Evolutionary conservation across 768 basidiomycete species (phyloP).

Genomic region (Lactifluus volemus): DNA sequence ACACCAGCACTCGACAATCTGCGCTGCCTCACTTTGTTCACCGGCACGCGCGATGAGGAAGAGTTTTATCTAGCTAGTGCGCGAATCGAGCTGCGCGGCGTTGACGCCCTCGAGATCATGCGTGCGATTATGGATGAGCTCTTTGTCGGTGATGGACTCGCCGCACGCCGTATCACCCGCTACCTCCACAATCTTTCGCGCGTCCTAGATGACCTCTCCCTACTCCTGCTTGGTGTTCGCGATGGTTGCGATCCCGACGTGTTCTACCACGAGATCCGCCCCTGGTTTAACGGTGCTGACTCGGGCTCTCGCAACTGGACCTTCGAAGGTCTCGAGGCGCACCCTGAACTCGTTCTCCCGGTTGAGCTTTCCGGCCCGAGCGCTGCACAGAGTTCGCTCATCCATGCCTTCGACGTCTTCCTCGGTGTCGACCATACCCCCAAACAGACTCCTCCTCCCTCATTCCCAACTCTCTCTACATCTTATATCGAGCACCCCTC

Average conservation of each 20-base stretch:
- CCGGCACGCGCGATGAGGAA: constrained; percentile 68
- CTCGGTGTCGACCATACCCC: constrained; percentile 38
- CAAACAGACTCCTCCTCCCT: constrained; percentile 21
- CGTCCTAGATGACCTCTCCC: constrained; percentile 56
- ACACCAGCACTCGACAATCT: constrained; percentile 48
- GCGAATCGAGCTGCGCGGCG: constrained; percentile 79
- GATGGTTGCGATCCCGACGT: constrained; percentile 62
- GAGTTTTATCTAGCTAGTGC: constrained; percentile 86
- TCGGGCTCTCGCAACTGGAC: constrained; percentile 30
- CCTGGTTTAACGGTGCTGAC: constrained; percentile 56
- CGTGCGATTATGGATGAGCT: constrained; percentile 78
- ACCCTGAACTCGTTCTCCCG: constrained; percentile 26
- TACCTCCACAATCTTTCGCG: constrained; percentile 56
- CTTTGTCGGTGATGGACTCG: constrained; percentile 55
- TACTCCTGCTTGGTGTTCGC: constrained; percentile 54
- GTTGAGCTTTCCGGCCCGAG: constrained; percentile 46
- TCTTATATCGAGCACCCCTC: background rate
- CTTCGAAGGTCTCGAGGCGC: constrained; percentile 38
- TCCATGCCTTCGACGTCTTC: constrained; percentile 47
- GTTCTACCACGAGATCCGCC: constrained; percentile 50
- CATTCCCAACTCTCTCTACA: background rate
- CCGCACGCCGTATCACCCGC: constrained; percentile 39
- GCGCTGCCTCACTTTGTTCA: constrained; percentile 61
- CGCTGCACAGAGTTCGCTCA: constrained; percentile 54
- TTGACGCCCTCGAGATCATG: constrained; percentile 80